A percentile compares a stretch with the other conserved stretches of the same genome.
phyloP scores from a whole-genome alignment of 768 basidiomycete species.

The Russula griseocarnosa region DNA sequence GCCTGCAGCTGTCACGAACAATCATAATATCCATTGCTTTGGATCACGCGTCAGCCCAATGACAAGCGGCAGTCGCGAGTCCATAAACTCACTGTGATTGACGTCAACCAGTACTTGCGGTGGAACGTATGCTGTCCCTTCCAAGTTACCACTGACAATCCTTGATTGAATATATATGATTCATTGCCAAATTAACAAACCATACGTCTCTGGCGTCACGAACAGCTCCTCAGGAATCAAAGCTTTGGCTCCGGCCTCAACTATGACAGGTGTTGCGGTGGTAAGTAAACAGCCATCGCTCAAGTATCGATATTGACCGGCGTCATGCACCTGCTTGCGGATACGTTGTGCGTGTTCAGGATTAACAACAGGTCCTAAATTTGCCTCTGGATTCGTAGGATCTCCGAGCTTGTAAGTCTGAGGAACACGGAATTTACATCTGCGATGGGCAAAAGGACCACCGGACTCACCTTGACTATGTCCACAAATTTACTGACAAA shows the following conservation, averaged over 20 bases:
- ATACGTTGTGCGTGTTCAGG: slow-evolving; percentile 81
- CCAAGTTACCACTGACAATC: slow-evolving; percentile 5
- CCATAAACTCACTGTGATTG: slow-evolving; percentile 65
- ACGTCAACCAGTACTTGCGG: slow-evolving; percentile 91
- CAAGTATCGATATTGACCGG: slow-evolving; percentile 47
- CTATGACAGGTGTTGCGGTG: slow-evolving; percentile 35
- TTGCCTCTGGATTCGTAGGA: slow-evolving; percentile 67
- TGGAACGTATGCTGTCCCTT: slow-evolving; percentile 77
- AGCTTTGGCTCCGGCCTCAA: slow-evolving; percentile 73
- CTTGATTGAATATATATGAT: not conserved
- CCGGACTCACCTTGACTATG: slow-evolving; percentile 56
- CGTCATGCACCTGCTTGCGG: slow-evolving; percentile 80
- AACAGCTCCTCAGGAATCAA: slow-evolving; percentile 68
- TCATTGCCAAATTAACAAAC: slow-evolving; percentile 7
- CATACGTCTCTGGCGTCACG: slow-evolving; percentile 63
- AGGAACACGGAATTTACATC: not conserved
- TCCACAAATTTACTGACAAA: slow-evolving; percentile 76
- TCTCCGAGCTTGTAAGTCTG: slow-evolving; percentile 85
- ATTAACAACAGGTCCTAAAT: slow-evolving; percentile 91
- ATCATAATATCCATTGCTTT: slow-evolving; percentile 91
- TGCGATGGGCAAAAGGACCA: not conserved
- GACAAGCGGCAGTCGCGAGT: not conserved
- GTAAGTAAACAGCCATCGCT: not conserved
- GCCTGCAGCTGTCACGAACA: slow-evolving; percentile 39
- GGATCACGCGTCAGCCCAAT: slow-evolving; percentile 14